A percentile compares a stretch with the other conserved stretches of the same genome.
Conservation (phyloP, 805 yeast genomes). For the Nakazawaea ernobii region DNA sequence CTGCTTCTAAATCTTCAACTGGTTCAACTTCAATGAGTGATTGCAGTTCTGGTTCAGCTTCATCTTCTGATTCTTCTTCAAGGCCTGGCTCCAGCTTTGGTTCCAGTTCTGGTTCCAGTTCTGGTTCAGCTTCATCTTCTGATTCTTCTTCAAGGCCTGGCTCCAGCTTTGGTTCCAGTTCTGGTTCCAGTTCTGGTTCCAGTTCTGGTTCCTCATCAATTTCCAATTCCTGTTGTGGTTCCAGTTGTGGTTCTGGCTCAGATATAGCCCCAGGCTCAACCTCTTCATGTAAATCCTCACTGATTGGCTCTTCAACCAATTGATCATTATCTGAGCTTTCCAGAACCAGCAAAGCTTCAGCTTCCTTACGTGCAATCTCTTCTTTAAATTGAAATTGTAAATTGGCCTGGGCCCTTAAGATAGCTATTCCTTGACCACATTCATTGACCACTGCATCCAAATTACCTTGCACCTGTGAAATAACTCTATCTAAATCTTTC, state of each 20-base stretch:
- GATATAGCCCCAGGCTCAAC: background rate
- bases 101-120: too few relatives aligned
- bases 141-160: slow-evolving; percentile 4
- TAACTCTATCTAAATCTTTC: slow-evolving; percentile 22
- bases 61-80: slow-evolving; percentile 8
- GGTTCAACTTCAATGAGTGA: too few relatives aligned
- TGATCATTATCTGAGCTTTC: background rate
- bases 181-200: slow-evolving; percentile 1
- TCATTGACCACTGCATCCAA: slow-evolving; percentile 49
- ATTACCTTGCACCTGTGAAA: slow-evolving; percentile 37
- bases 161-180: background rate
- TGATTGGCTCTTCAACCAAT: background rate
- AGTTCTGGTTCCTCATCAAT: background rate
- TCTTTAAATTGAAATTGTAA: slow-evolving; percentile 38
- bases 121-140: background rate
- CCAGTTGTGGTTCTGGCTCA: too few relatives aligned
- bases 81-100: background rate
- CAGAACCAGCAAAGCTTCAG: background rate
- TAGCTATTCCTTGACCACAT: slow-evolving; percentile 53
- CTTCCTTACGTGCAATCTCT: background rate
- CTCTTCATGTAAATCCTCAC: background rate
- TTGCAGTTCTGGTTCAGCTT: slow-evolving; percentile 7
- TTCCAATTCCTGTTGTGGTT: slow-evolving; percentile 3
- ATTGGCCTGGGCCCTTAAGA: slow-evolving; percentile 53
- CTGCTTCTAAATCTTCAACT: too few relatives aligned